Base-by-base conservation (phyloP, 768 basidiomycete species). In the Kwoniella sp. region DNA sequence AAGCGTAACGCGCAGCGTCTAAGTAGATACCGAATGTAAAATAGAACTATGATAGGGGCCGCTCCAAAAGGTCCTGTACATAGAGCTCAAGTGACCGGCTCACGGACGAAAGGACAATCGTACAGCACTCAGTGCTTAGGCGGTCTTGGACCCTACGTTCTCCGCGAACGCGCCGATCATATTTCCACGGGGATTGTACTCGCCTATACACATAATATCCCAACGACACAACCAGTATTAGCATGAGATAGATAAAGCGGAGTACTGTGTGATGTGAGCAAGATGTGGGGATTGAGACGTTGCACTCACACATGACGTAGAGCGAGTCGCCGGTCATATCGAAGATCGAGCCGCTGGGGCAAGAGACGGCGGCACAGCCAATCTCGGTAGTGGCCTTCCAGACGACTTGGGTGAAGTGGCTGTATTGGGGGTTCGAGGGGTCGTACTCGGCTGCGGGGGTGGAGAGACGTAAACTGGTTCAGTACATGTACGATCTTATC, bases 361-460 rank as follows among this genome's bases (percentile, higher is more conserved):
- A 66, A 26, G 52, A 23, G 0, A 50, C 25, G 22, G 59, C 29
- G 0, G 73, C 75, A 48, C 77, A 79, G 2, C 77, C 75, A 29
- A 76, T 23, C 50, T 72, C 30, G n/a, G 63, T 73, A 12, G 73
- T 79, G 2, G 30, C 54, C 58, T 73, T 67, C 77, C 77, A 75
- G 11, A 76, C 71, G 22, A 69, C 66, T 55, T 65, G 63, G 13
- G 63, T 65, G 41, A 65, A 65, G 41, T 65, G 63, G 30, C 63
- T 65, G 56, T 58, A 58, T 37, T 52, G 34, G 22, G 63, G 63
- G 57, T 58, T 65, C 15, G 50, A 58, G 37, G 63, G 41, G 37
- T 65, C 51, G 45, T 65, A 65, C 25, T 58, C 50, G 30, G 56
- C 63, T 65, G 23, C 23, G 17, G 45, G 37, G 12, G 20, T 5